Evolutionary conservation across 2,329 filamentous ascomycete genomes (phyloP).

Genomic region (Botrytis medusae): DNA sequence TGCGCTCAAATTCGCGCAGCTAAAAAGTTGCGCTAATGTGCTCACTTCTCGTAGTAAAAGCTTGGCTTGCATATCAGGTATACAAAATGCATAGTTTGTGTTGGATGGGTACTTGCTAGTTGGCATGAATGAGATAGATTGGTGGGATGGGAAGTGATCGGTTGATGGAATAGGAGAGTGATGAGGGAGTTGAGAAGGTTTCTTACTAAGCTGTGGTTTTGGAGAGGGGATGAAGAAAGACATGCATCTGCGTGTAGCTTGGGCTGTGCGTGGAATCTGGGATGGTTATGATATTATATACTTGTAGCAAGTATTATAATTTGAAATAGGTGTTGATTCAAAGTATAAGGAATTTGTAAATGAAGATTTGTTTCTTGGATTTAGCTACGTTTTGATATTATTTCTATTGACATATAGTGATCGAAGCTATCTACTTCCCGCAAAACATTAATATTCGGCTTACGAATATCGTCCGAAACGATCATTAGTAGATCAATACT

Average conservation of each 20-base stretch:
- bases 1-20: background rate
- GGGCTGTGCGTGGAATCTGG: background rate
- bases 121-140: too few relatives aligned
- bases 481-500: background rate
- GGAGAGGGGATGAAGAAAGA: background rate
- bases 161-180: background rate
- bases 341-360: background rate
- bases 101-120: background rate
- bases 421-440: background rate
- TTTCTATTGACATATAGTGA: background rate
- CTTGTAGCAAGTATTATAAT: background rate
- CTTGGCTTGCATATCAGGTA: background rate
- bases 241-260: background rate
- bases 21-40: slow-evolving; percentile 1
- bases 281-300: background rate
- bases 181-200: background rate
- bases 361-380: background rate
- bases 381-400: background rate
- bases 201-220: background rate
- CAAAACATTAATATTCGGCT: background rate
- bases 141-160: too few relatives aligned
- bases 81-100: background rate
- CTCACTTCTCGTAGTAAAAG: background rate
- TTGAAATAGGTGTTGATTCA: background rate
- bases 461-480: background rate